Evolutionary conservation across 257 asterid genomes (phyloP), one percentile per base, ranked within the genome.

Genomic region (Lycium barbarum): DNA sequence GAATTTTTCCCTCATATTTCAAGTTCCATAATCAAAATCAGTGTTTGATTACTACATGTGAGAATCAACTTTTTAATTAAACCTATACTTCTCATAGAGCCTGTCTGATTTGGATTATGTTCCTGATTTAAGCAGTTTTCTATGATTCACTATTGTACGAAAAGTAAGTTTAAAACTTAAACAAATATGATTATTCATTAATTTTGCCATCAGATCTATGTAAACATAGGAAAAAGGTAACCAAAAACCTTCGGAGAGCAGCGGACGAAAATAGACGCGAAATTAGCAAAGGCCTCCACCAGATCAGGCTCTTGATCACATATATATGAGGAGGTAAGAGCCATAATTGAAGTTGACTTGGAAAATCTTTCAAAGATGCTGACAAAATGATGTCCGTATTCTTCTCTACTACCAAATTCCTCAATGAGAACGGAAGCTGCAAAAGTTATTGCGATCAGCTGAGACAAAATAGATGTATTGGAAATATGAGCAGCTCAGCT

Each of bases 281-380:
- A 94, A 93, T 84, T 91, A 83, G 94, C 84, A 88, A 94, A 95
- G 80, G 98, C 98, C 90, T 95, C 98, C 63, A 93, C 98, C 89
- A 95, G 87, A 90, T 94, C 98, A 26, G 98, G 98, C 89, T 95
- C 98, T 92, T 95, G 97, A 87, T 95, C 98, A 85, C 98, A 95
- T 85, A 95, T 91, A 82, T 93, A 95, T 51, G 98, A 95, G 80
- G 98, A 95, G 87, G 93, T 93, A 86, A 95, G 93, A 87, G 97
- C 95, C 90, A 86, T 88, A 82, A 95, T 93, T 83, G 98, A 93
- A 83, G 95, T 17, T 80, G 98, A 91, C 87, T 89, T 84, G 85
- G 94, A 92, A 90, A 94, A 93, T 88, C 93, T 88, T 88, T 93
- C 96, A 68, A 95, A 95, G 59, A 95, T 88, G 73, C 90, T 91